Percentiles rank a stretch among this genome's conserved stretches.
Evolutionary conservation across 192 early-diverging fungal species (phyloP).

Genomic region (Coemansia sp.): DNA sequence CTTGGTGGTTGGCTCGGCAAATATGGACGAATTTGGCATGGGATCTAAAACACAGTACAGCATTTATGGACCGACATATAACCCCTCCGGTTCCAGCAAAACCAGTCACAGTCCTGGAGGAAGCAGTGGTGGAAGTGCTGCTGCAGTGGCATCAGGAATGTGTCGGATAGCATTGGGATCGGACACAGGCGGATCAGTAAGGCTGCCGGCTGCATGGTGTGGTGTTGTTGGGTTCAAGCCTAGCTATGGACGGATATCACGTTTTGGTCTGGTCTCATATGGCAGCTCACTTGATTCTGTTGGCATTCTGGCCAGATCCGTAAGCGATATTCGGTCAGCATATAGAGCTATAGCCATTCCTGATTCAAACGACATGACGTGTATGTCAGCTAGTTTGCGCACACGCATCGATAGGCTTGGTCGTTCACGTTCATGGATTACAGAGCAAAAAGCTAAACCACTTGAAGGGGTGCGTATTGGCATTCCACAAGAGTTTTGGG

Average conservation of each 20-base stretch:
- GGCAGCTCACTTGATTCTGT: constrained; percentile 87
- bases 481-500: constrained; percentile 69
- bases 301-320: constrained; percentile 69
- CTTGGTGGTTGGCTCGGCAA: constrained; percentile 73
- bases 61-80: constrained; percentile 35
- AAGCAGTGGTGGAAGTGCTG: constrained; percentile 89
- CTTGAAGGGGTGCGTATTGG: constrained; percentile 61
- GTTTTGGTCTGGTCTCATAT: constrained; percentile 81
- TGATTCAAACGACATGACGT: constrained; percentile 57
- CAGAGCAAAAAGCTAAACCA: background rate
- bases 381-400: constrained; percentile 49
- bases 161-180: constrained; percentile 83
- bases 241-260: constrained; percentile 81
- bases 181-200: constrained; percentile 94
- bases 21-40: constrained; percentile 99
- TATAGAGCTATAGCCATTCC: constrained; percentile 16
- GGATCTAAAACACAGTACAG: constrained; percentile 56
- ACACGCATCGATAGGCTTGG: constrained; percentile 17
- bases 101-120: constrained; percentile 63
- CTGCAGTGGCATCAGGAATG: constrained; percentile 80
- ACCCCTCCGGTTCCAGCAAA: constrained; percentile 8
- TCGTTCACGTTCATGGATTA: constrained; percentile 17
- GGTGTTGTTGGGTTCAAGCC: constrained; percentile 93
- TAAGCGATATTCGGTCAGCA: constrained; percentile 49
- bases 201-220: constrained; percentile 90